Evolutionary conservation across 2,329 filamentous ascomycete genomes (phyloP).

Genomic region (Lachnellula hyalina): DNA sequence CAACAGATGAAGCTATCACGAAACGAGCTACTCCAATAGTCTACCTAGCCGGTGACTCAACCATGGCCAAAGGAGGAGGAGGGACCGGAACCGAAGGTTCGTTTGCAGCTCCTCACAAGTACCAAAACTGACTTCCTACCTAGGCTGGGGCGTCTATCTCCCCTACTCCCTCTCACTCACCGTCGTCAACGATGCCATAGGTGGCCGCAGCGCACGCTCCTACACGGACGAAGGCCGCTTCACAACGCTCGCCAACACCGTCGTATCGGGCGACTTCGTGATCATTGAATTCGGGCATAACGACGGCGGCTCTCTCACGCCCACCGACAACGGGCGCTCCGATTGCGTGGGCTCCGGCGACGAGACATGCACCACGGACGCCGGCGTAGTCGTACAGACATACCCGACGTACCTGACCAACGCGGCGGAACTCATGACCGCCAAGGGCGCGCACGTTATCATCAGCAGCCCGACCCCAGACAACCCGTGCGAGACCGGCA

Average conservation of each 20-base stretch:
- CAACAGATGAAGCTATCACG: slow-evolving; percentile 6
- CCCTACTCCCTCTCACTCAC: slow-evolving; percentile 43
- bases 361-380: slow-evolving; percentile 39
- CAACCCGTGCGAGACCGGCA: slow-evolving; percentile 56
- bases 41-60: slow-evolving; percentile 56
- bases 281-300: slow-evolving; percentile 63
- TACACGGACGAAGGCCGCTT: slow-evolving; percentile 64
- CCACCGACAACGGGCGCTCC: slow-evolving; percentile 55
- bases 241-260: slow-evolving; percentile 45
- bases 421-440: slow-evolving; percentile 28
- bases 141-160: slow-evolving; percentile 61
- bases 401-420: slow-evolving; percentile 27
- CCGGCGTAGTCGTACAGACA: slow-evolving; percentile 45
- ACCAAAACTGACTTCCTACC: slow-evolving; percentile 10
- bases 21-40: slow-evolving; percentile 35
- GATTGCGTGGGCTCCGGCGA: slow-evolving; percentile 45
- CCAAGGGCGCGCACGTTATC: slow-evolving; percentile 57
- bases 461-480: slow-evolving; percentile 57
- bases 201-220: slow-evolving; percentile 60
- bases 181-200: slow-evolving; percentile 60
- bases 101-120: background rate
- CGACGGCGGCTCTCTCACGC: slow-evolving; percentile 50
- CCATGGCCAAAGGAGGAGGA: slow-evolving; percentile 48
- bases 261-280: slow-evolving; percentile 38
- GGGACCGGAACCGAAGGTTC: slow-evolving; percentile 38